Base-by-base conservation (phyloP, 192 early-diverging fungal genomes). In the Umbelopsis vinacea region DNA sequence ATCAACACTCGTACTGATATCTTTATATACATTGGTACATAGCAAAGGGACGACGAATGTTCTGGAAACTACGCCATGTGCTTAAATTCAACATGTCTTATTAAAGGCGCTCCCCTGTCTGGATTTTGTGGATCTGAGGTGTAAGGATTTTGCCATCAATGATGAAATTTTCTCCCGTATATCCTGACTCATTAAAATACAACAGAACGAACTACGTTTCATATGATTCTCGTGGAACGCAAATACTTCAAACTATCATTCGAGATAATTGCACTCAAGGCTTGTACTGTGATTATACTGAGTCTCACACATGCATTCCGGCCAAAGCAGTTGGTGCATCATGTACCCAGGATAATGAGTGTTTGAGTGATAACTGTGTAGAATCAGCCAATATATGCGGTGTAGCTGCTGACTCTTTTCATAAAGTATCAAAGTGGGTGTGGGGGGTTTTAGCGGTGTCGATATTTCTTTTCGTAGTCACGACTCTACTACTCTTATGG, bases 1-100 rank as follows among this genome's bases (percentile, higher is more conserved):
- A 22, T 54, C 23, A 5, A 54, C 23, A 1, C 10, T 3, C 23
- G 0, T 26, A 14, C n/a, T 26, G 22, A 52, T 54, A 43, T 11
- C 40, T 1, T 50, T 19, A 1, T 50, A 6, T n/a, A 17, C 5
- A 19, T 19, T 10, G 15, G 15, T 50, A 15, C 21, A 35, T 45
- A 79, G 77, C 77, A 79, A 79, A 67, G 79, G 12, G 79, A 81
- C 23, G 79, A 81, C 53, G 74, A 76, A 66, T 81, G 79, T 54
- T 33, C 50, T 11, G 75, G 76, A 21, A 15, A 14, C 12, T 69
- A 71, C 15, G 37, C 72, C 10, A 81, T 81, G 17, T 81, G 79
- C 35, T 53, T 81, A n/a, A 81, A 81, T 63, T 55, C 37, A 8
- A 53, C 60, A 19, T 81, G 79, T 12, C 55, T 70, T 15, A 50